These are phyloP conservation scores for Sclerotinia spermophila DNA, from an alignment of 2,329 filamentous ascomycete species.

Conservation along the genomic window DNA sequence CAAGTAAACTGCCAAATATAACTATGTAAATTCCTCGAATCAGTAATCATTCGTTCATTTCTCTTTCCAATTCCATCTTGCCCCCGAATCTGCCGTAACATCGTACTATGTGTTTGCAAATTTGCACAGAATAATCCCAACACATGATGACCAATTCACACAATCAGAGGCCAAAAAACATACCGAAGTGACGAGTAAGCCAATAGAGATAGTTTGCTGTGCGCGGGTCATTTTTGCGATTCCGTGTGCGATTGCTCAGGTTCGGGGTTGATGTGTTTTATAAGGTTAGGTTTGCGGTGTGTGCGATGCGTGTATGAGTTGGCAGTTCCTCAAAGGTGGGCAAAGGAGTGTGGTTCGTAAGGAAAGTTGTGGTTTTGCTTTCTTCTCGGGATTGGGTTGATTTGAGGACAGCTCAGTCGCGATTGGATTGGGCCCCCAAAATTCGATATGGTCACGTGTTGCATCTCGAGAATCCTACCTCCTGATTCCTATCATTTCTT, in stretches of 20 bases:
- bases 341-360: conserved; percentile 36
- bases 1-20: conserved; percentile 85
- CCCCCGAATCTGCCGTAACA: conserved; percentile 20
- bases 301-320: conserved; percentile 18
- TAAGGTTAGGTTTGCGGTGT: conserved; percentile 14
- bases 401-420: conserved; percentile 23
- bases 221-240: conserved; percentile 79
- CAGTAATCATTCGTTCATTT: conserved; percentile 7
- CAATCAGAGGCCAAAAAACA: conserved; percentile 17
- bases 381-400: not conserved
- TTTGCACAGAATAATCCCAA: conserved; percentile 12
- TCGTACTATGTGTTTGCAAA: conserved; percentile 16
- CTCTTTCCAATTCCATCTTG: not conserved
- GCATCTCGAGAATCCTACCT: not conserved
- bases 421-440: conserved; percentile 4
- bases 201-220: conserved; percentile 84
- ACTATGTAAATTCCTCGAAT: conserved; percentile 47
- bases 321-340: conserved; percentile 16
- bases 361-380: conserved; percentile 22
- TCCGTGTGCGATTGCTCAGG: conserved; percentile 11
- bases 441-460: not conserved
- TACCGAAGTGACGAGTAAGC: conserved; percentile 85
- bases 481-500: not conserved
- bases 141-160: conserved; percentile 12
- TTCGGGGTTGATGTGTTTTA: conserved; percentile 16